Conservation (phyloP, 495 filamentous ascomycete genomes). For the Penicillium silybi region DNA sequence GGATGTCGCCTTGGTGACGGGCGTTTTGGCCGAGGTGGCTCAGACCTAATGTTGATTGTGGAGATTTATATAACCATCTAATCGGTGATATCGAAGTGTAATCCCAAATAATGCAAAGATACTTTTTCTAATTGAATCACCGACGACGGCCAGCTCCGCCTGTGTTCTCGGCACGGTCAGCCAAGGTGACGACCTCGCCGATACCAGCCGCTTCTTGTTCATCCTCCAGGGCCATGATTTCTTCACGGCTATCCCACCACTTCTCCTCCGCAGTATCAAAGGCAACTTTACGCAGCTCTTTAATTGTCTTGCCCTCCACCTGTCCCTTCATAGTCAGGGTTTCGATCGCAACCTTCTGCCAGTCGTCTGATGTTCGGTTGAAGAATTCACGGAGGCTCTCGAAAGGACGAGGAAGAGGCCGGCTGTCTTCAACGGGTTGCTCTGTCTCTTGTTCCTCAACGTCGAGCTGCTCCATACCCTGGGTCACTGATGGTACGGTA, state of each 20-base stretch:
- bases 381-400: constrained; percentile 92
- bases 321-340: constrained; percentile 56
- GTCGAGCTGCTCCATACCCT: constrained; percentile 61
- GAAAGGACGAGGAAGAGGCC: constrained; percentile 70
- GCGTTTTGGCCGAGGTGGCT: constrained; percentile 32
- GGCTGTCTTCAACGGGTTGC: constrained; percentile 41
- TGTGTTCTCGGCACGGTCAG: constrained; percentile 57
- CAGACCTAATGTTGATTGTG: background rate
- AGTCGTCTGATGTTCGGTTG: constrained; percentile 76
- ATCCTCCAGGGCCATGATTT: constrained; percentile 88
- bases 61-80: background rate
- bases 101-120: background rate
- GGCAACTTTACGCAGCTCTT: constrained; percentile 85
- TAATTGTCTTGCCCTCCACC: constrained; percentile 59
- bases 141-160: constrained; percentile 57
- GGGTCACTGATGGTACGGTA: constrained; percentile 39
- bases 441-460: constrained; percentile 53
- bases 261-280: constrained; percentile 89
- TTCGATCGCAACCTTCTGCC: constrained; percentile 81
- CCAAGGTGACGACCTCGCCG: constrained; percentile 86
- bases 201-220: constrained; percentile 96
- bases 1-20: constrained; percentile 35
- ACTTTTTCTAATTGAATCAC: constrained; percentile 25
- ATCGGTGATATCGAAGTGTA: background rate
- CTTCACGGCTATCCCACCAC: constrained; percentile 98